A percentile compares a stretch with the other conserved stretches of the same genome.
These are phyloP conservation scores for Macaranga tanarius DNA, from an alignment of 441 rosid genomes.

Conservation along the genomic window DNA sequence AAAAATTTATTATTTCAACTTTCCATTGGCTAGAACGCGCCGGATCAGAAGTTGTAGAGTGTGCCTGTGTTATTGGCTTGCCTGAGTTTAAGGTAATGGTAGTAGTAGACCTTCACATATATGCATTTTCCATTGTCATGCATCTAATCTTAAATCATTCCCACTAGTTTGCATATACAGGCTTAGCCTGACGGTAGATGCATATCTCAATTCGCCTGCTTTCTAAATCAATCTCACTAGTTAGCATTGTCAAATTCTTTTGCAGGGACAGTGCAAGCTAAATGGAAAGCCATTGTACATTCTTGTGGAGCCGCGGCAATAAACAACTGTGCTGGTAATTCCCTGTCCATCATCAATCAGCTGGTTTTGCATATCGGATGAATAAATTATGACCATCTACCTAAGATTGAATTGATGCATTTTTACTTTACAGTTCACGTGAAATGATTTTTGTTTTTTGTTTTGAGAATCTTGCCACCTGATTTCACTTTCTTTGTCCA, in stretches of 20 bases:
- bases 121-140: not conserved
- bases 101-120: too few relatives aligned
- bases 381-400: too few relatives aligned
- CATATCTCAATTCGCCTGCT: too few relatives aligned
- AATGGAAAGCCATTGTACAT: conserved; percentile 90
- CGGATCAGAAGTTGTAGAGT: conserved; percentile 85
- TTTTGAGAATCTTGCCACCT: not conserved
- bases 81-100: conserved; percentile 69
- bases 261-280: conserved; percentile 72
- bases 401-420: too few relatives aligned
- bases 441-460: too few relatives aligned
- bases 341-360: not conserved
- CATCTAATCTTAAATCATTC: too few relatives aligned
- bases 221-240: not conserved
- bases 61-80: conserved; percentile 89
- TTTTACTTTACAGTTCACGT: not conserved
- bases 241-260: not conserved
- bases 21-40: conserved; percentile 56
- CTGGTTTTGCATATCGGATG: too few relatives aligned
- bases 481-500: conserved; percentile 1
- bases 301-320: conserved; percentile 79
- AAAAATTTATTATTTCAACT: not conserved
- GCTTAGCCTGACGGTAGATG: too few relatives aligned
- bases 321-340: not conserved
- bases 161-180: too few relatives aligned